Conservation (phyloP, 176 grass and related monocot species). For the Aegilops longissima region DNA sequence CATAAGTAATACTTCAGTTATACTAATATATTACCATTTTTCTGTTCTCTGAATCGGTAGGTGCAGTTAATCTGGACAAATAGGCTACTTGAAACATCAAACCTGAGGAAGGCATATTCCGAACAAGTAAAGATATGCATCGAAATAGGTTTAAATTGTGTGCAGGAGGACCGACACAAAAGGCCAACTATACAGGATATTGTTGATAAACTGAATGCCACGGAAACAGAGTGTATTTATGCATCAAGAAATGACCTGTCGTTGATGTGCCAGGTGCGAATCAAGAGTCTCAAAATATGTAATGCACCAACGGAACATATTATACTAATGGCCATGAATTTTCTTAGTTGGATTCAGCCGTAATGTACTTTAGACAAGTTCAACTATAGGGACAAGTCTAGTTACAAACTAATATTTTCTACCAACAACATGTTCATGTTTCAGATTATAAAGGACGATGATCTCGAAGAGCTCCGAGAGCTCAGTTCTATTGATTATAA, state of each 20-base stretch:
- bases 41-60: neutral
- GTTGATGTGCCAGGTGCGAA: neutral
- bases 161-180: neutral
- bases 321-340: neutral
- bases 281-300: neutral
- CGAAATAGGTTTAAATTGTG: neutral
- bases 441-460: constrained; percentile 96
- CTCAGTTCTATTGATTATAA: constrained; percentile 91
- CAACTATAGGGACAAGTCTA: neutral
- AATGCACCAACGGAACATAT: neutral
- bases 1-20: neutral
- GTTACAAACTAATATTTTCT: neutral
- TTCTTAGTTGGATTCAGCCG: neutral
- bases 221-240: neutral
- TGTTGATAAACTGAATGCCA: neutral
- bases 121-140: neutral
- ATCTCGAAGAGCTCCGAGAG: constrained; percentile 89
- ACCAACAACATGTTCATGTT: constrained; percentile 15
- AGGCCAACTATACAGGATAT: neutral
- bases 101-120: neutral
- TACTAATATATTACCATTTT: neutral
- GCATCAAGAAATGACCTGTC: neutral
- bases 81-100: neutral
- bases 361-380: neutral
- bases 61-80: neutral